Evolutionary conservation across 768 basidiomycete species (phyloP), one percentile per base, ranked within the genome.

Genomic region (Zangia roseola): DNA sequence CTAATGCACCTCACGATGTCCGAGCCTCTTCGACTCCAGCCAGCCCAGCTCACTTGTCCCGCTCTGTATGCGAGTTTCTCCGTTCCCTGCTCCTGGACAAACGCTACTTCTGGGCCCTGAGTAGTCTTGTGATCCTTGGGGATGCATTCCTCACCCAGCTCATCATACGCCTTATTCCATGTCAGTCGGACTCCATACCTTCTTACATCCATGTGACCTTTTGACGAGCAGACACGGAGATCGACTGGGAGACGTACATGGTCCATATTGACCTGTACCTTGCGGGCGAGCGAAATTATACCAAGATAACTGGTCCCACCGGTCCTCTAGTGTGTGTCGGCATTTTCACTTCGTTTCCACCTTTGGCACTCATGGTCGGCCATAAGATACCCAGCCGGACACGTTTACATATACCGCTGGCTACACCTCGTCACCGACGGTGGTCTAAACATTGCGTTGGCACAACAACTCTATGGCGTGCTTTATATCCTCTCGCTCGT

Each of bases 231-330:
- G 95, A 94, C 71, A 98, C 97, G 10, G 94, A 99, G 70, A 99
- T 99, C 59, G 97, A 99, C 71, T 98, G 91, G 84, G 80, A 86
- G 61, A 97, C 97, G 0, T 99, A 99, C 64, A 92, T 97, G 83
- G 73, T 86, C 44, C 97, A 98, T 45, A 79, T 89, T 1, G 77
- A 85, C 47, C 64, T 87, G 35, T 93, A 90, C 70, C 59, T 89
- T 40, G 79, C 81, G 46, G 94, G 94, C 28, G 86, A 94, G 64
- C 76, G 85, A 40, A 81, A 94, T 61, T 99, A 99, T 63, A 76
- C 81, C 12, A 68, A 74, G 50, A 86, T 99, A 42, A 74, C 80
- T 47, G 97, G 97, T 1, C 94, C 93, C 2, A 97, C 93, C 6
- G 97, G 97, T 14, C 91, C 89, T 9, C 72, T 95, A 9, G 94